Base-by-base conservation (phyloP, 768 basidiomycete species). In the Piloderma croceum region DNA sequence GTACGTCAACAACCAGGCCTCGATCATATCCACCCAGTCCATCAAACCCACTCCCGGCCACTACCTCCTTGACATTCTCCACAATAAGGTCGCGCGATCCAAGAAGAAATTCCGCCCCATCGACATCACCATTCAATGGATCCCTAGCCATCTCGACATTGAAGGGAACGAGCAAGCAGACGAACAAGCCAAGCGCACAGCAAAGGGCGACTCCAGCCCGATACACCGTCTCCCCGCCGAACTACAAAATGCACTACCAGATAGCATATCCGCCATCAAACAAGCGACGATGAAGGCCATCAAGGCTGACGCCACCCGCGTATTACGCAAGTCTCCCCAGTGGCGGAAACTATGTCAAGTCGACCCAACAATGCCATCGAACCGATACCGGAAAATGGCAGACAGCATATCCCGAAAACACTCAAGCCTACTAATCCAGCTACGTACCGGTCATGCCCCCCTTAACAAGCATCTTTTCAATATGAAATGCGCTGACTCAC, bases 381-480 rank as follows among this genome's bases (percentile, higher is more conserved):
- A 11, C 0, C 23, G 25, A 1, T 38, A 33, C 19, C 31, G 29
- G 7, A 51, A 46, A 34, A 22, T 44, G 0, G 38, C 38, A 5
- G 23, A 35, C 6, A 13, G 23, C 2, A 23, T 60, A 3, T 36
- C 35, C 1, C 35, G 49, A 21, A 41, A 43, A 20, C 38, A 56
- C 3, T 41, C 52, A 2, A 50, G 53, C 22, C 24, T 65, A 1
- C 34, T 67, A 0, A 42, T 51, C 1, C 65, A 66, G 39, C 48
- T 69, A 13, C 25, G 57, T 2, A 60, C 59, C 2, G 57, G 54
- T 3, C 65, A 67, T 33, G 33, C 45, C 13, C 55, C 60, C 0
- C 52, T 68, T 0, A 50, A 57, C 15, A 38, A 50, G 12, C 52
- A 67, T 44, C 57, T 68, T 0, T 46, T 58, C 35, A 23, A 43